Percentiles rank a stretch among this genome's conserved stretches.
phyloP scores from a whole-genome alignment of 2,329 filamentous ascomycete genomes.

The Cordyceps cicadae region DNA sequence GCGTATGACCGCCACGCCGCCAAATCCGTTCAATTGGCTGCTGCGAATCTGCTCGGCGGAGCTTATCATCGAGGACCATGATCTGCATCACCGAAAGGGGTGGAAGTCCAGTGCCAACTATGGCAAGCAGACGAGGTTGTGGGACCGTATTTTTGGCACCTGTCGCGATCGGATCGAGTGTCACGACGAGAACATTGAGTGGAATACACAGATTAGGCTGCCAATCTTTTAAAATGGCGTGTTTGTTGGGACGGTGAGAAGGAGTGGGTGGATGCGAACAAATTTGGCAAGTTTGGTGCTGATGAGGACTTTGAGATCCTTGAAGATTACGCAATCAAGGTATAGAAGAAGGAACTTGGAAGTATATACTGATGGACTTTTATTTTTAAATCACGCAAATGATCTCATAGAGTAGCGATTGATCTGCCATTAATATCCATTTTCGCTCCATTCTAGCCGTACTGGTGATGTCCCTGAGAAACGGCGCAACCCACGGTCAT shows the following conservation, averaged over 20 bases:
- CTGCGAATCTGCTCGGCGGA: slow-evolving; percentile 25
- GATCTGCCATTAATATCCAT: no score
- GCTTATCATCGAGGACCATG: slow-evolving; percentile 34
- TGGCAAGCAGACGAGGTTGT: slow-evolving; percentile 8
- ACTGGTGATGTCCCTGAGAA: no score
- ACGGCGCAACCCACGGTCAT: no score
- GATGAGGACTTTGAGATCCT: no score
- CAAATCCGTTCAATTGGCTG: slow-evolving; percentile 26
- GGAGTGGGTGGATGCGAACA: no score
- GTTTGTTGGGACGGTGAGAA: no score
- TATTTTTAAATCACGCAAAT: no score
- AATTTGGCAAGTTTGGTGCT: not conserved
- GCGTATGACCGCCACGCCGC: slow-evolving; percentile 27
- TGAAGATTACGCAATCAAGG: no score
- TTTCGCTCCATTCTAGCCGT: no score
- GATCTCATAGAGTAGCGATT: no score
- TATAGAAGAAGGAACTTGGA: no score
- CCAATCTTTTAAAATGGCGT: not conserved
- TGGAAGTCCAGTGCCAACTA: slow-evolving; percentile 18
- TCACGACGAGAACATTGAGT: not conserved
- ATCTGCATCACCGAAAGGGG: slow-evolving; percentile 31
- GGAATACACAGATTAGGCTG: not conserved
- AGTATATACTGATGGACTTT: no score
- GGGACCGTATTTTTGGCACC: slow-evolving; percentile 7
- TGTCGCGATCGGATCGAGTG: slow-evolving; percentile 6